These are phyloP conservation scores for Cardamine chenopodiifolia DNA, from an alignment of 345 rosid species.

Conservation along the genomic window DNA sequence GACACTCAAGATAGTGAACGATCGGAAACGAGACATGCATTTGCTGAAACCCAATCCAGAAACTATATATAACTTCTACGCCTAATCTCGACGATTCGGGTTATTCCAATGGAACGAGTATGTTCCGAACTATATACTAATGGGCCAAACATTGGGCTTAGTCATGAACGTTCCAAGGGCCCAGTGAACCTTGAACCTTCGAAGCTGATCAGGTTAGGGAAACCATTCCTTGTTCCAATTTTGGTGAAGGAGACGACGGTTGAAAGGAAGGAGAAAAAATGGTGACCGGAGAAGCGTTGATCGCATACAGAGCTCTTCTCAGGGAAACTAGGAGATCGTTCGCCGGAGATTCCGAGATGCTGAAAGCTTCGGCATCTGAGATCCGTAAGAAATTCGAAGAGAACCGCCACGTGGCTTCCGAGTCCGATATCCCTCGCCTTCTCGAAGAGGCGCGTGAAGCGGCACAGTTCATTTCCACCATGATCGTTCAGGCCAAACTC, in stretches of 20 bases:
- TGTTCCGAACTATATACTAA: not conserved
- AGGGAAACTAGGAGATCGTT: conserved; percentile 77
- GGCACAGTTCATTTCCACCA: conserved; percentile 71
- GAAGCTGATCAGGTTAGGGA: not conserved
- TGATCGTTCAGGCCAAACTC: conserved; percentile 93
- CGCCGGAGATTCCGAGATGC: conserved; percentile 73
- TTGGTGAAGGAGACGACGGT: conserved; percentile 10
- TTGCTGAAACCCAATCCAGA: not conserved
- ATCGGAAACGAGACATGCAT: not conserved
- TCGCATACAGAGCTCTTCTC: conserved; percentile 70
- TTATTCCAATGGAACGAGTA: not conserved
- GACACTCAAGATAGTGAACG: not conserved
- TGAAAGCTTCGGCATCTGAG: conserved; percentile 70
- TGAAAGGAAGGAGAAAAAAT: conserved; percentile 30
- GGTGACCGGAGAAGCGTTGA: conserved; percentile 58
- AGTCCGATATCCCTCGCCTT: conserved; percentile 63
- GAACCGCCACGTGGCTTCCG: conserved; percentile 68
- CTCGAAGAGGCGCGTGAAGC: conserved; percentile 91
- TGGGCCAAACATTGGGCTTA: conserved; percentile 20
- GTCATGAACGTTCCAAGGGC: not conserved
- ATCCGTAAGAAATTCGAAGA: conserved; percentile 79
- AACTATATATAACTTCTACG: not conserved
- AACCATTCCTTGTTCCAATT: not conserved
- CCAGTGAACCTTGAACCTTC: not conserved
- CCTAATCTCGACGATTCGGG: not conserved